These are phyloP conservation scores for Trichoderma sp. DNA, from an alignment of 2,329 filamentous ascomycete species.

Conservation along the genomic window DNA sequence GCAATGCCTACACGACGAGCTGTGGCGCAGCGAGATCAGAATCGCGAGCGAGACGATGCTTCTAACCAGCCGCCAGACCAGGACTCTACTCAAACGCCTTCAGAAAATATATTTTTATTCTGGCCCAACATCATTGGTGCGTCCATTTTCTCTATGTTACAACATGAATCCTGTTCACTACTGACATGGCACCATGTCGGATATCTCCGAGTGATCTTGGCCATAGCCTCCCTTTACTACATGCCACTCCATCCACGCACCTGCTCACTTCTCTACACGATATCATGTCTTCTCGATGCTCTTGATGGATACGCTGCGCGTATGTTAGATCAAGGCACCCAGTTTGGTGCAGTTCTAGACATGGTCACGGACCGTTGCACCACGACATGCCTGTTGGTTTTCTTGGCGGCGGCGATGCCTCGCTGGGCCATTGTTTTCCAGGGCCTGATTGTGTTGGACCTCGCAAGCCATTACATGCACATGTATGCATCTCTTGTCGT, in stretches of 20 bases:
- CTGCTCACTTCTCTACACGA: slow-evolving; percentile 83
- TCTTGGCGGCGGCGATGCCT: slow-evolving; percentile 91
- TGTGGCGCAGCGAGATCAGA: not conserved
- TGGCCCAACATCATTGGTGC: slow-evolving; percentile 77
- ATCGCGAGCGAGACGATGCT: not conserved
- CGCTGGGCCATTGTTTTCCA: slow-evolving; percentile 93
- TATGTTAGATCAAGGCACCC: slow-evolving; percentile 80
- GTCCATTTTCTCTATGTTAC: not conserved
- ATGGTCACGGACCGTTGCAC: slow-evolving; percentile 99
- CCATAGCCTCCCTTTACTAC: slow-evolving; percentile 90
- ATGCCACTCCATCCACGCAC: slow-evolving; percentile 96
- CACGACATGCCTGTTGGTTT: slow-evolving; percentile 88
- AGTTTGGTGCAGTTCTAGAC: slow-evolving; percentile 92
- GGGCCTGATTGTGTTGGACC: slow-evolving; percentile 82
- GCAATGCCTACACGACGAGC: not conserved
- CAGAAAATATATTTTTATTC: slow-evolving; percentile 78
- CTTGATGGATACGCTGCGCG: slow-evolving; percentile 84
- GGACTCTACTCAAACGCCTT: too few species aligned
- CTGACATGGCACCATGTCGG: slow-evolving; percentile 40
- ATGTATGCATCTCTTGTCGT: slow-evolving; percentile 90
- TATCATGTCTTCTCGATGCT: slow-evolving; percentile 92
- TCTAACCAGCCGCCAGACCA: not conserved
- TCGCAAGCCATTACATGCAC: slow-evolving; percentile 96
- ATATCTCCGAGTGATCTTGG: slow-evolving; percentile 74
- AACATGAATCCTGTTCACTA: not conserved